A percentile compares a stretch with the other conserved stretches of the same genome.
Conservation (phyloP, 2,329 filamentous ascomycete species). For the Geosmithia flava region DNA sequence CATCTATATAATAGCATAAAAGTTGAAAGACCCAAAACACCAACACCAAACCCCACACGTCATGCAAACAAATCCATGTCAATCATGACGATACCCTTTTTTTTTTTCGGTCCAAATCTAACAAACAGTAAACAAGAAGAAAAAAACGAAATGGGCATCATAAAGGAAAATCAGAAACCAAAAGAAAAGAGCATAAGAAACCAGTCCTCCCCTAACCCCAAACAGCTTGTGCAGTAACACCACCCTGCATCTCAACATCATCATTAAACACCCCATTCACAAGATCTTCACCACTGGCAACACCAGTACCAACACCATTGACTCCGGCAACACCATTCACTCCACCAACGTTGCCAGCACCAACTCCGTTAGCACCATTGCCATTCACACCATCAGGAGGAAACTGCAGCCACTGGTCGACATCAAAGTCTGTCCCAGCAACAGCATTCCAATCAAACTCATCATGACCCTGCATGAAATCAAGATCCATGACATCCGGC, state of each 20-base stretch:
- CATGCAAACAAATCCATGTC: neutral
- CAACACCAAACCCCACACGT: neutral
- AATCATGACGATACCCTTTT: no score
- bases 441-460: constrained; percentile 43
- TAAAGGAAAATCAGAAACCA: neutral
- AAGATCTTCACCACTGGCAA: neutral
- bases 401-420: constrained; percentile 48
- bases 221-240: neutral
- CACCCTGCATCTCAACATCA: neutral
- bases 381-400: constrained; percentile 29
- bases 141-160: neutral
- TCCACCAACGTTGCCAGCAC: no score
- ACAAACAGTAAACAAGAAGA: neutral
- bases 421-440: constrained; percentile 40
- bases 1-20: no score
- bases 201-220: neutral
- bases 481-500: constrained; percentile 27
- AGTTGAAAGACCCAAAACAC: no score
- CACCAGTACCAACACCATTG: no score
- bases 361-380: neutral
- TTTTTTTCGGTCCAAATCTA: neutral
- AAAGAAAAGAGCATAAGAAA: neutral
- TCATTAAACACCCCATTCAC: neutral
- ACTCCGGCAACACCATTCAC: no score
- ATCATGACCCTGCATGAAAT: constrained; percentile 32